Evolutionary conservation across 1,284 basidiomycete genomes (phyloP).

Genomic region (Ustilago vetiveriae): DNA sequence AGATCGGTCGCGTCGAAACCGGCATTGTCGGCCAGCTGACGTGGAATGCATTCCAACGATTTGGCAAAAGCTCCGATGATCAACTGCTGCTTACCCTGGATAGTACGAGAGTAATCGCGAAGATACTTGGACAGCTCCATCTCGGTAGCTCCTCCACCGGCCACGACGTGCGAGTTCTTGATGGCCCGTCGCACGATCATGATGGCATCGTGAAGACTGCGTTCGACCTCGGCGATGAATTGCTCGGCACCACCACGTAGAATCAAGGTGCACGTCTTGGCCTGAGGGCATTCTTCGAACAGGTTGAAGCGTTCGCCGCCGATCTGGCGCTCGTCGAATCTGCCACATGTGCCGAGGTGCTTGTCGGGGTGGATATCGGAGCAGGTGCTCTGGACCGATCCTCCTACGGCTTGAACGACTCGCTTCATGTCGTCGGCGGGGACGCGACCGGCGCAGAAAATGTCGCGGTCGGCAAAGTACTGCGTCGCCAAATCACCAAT

Average conservation of each 20-base stretch:
- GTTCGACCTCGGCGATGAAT: slow-evolving; percentile 97
- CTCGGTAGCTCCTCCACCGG: slow-evolving; percentile 96
- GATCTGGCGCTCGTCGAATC: slow-evolving; percentile 93
- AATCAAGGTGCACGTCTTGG: slow-evolving; percentile 97
- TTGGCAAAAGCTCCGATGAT: slow-evolving; percentile 96
- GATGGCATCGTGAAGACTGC: slow-evolving; percentile 96
- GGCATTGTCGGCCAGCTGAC: slow-evolving; percentile 98
- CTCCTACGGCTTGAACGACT: slow-evolving; percentile 94
- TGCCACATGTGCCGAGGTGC: slow-evolving; percentile 89
- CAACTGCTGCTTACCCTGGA: slow-evolving; percentile 95
- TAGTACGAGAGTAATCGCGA: slow-evolving; percentile 86
- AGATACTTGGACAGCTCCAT: slow-evolving; percentile 97
- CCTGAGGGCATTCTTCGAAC: slow-evolving; percentile 90
- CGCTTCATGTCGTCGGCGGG: slow-evolving; percentile 88
- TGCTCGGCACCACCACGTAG: slow-evolving; percentile 97
- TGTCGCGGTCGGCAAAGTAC: slow-evolving; percentile 98
- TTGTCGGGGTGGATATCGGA: slow-evolving; percentile 84
- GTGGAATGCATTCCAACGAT: slow-evolving; percentile 94
- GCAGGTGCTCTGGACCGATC: slow-evolving; percentile 92
- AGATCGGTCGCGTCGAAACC: slow-evolving; percentile 97
- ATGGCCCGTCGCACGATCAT: slow-evolving; percentile 99
- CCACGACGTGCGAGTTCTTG: slow-evolving; percentile 93
- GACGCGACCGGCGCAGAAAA: slow-evolving; percentile 98
- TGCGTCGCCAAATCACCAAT: slow-evolving; percentile 99
- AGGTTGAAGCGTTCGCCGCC: slow-evolving; percentile 97